These are phyloP conservation scores for Huntiella abstrusa DNA, from an alignment of 2,329 filamentous ascomycete species.

Conservation along the genomic window DNA sequence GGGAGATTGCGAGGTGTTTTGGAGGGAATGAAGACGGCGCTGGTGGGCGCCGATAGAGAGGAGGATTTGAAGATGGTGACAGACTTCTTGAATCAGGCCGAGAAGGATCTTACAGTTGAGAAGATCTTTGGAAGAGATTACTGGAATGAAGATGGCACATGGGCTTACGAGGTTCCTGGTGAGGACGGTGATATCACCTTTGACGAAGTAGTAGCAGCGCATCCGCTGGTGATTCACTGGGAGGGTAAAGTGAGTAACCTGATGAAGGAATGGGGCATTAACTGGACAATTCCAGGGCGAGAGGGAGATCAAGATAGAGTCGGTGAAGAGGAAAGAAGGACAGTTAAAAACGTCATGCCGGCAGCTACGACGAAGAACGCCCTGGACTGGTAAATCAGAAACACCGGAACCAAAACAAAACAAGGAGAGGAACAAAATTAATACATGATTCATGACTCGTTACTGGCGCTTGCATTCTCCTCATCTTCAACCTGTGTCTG, in stretches of 20 bases:
- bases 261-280: slow-evolving; percentile 8
- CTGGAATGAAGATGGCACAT: slow-evolving; percentile 52
- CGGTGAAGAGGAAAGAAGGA: slow-evolving; percentile 14
- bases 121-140: slow-evolving; percentile 46
- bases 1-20: slow-evolving; percentile 61
- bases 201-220: slow-evolving; percentile 42
- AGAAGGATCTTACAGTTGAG: slow-evolving; percentile 39
- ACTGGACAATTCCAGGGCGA: slow-evolving; percentile 8
- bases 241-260: slow-evolving; percentile 1
- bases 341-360: slow-evolving; percentile 16
- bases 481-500: too few relatives aligned
- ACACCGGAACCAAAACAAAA: background rate
- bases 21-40: slow-evolving; percentile 45
- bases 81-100: slow-evolving; percentile 29
- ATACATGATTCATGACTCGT: background rate
- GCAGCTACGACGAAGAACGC: slow-evolving; percentile 11
- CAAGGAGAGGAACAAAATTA: background rate
- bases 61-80: slow-evolving; percentile 14
- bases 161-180: slow-evolving; percentile 40
- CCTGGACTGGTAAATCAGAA: slow-evolving; percentile 14
- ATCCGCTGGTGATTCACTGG: slow-evolving; percentile 49
- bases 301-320: slow-evolving; percentile 17
- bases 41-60: slow-evolving; percentile 16
- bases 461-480: background rate
- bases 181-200: slow-evolving; percentile 27